phyloP scores from a whole-genome alignment of 1,284 basidiomycete genomes.

The Sporisorium exsertum region DNA sequence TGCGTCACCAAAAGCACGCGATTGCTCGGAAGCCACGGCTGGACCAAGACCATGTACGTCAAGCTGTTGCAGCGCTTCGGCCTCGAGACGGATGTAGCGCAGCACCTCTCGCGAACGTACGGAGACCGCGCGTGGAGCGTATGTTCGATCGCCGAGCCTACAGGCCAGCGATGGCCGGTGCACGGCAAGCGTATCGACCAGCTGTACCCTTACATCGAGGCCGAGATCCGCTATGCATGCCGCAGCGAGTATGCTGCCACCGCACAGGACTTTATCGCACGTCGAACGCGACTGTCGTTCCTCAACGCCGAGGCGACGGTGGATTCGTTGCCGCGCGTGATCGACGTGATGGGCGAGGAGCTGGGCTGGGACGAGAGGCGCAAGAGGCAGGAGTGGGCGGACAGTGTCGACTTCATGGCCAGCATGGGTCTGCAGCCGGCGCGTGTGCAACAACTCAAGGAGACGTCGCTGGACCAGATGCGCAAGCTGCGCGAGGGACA shows the following conservation, averaged over 20 bases:
- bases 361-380: slow-evolving; percentile 82
- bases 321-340: slow-evolving; percentile 84
- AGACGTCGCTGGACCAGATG: slow-evolving; percentile 55
- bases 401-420: slow-evolving; percentile 66
- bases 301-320: slow-evolving; percentile 89
- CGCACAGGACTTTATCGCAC: slow-evolving; percentile 90
- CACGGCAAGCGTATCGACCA: slow-evolving; percentile 82
- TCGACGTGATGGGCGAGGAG: slow-evolving; percentile 91
- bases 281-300: slow-evolving; percentile 90
- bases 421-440: slow-evolving; percentile 70
- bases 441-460: slow-evolving; percentile 55
- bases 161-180: slow-evolving; percentile 84
- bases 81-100: slow-evolving; percentile 89
- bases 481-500: slow-evolving; percentile 46
- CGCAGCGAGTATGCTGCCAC: slow-evolving; percentile 91
- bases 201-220: slow-evolving; percentile 90
- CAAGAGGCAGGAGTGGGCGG: slow-evolving; percentile 67
- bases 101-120: slow-evolving; percentile 91
- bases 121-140: slow-evolving; percentile 97
- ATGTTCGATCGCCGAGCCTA: slow-evolving; percentile 82
- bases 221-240: slow-evolving; percentile 90
- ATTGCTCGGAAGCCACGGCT: slow-evolving; percentile 92
- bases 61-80: slow-evolving; percentile 87
- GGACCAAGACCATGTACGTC: slow-evolving; percentile 97
- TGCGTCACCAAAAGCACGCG: slow-evolving; percentile 86